These are phyloP conservation scores for Pseudonectria foliicola DNA, from an alignment of 2,329 filamentous ascomycete genomes.

Conservation along the genomic window DNA sequence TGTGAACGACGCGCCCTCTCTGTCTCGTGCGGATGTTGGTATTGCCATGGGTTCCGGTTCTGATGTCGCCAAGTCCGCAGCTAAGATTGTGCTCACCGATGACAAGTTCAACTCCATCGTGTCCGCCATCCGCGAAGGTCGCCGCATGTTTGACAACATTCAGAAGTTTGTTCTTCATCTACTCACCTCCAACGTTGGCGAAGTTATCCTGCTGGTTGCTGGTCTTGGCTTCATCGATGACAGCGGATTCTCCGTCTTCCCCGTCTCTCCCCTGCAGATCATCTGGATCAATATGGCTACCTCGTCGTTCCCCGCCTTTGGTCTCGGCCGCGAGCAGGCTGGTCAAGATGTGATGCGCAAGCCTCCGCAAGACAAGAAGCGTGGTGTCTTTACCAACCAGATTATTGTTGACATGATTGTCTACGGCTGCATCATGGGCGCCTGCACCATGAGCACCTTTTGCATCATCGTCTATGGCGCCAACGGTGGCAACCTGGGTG, in stretches of 20 bases:
- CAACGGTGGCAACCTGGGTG: constrained; percentile 48
- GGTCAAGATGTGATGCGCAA: constrained; percentile 71
- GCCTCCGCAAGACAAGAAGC: constrained; percentile 62
- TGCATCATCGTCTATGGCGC: constrained; percentile 56
- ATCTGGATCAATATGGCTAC: constrained; percentile 95
- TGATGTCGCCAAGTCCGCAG: constrained; percentile 77
- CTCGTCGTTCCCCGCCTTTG: constrained; percentile 80
- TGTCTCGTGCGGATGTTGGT: constrained; percentile 75
- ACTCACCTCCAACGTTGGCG: constrained; percentile 73
- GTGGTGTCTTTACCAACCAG: constrained; percentile 71
- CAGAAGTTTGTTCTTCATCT: constrained; percentile 81
- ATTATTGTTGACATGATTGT: constrained; percentile 73
- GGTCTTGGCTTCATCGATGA: constrained; percentile 75
- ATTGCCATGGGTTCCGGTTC: constrained; percentile 88
- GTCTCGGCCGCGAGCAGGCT: constrained; percentile 72
- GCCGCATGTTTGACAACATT: constrained; percentile 82
- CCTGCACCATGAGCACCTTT: constrained; percentile 58
- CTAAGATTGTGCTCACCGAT: constrained; percentile 76
- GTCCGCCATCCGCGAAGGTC: constrained; percentile 73
- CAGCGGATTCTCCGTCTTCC: constrained; percentile 70
- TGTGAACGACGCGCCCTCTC: constrained; percentile 77
- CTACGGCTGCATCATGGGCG: constrained; percentile 72
- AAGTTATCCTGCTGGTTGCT: constrained; percentile 73
- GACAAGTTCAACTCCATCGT: constrained; percentile 87
- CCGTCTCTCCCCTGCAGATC: constrained; percentile 77